Percentiles rank a stretch among this genome's conserved stretches.
Conservation (phyloP, 306 rosid genomes). For the Corylus americana region DNA sequence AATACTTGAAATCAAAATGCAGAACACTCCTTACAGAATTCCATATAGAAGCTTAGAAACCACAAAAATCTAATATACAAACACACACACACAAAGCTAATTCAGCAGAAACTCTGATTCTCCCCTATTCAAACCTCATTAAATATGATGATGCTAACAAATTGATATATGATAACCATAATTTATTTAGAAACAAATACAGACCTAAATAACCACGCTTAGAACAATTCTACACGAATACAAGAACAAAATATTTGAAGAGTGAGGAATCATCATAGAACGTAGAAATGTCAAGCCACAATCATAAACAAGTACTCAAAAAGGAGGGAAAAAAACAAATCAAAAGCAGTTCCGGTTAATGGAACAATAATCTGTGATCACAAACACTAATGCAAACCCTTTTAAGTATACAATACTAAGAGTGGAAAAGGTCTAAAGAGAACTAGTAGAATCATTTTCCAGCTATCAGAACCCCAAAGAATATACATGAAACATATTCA, state of each 20-base stretch:
- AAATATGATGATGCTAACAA: background rate
- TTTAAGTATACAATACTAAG: no score
- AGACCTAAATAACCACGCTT: background rate
- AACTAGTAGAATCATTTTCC: background rate
- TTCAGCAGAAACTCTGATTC: background rate
- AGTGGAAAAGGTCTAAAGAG: background rate
- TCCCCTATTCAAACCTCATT: background rate
- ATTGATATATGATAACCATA: background rate
- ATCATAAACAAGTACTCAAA: background rate
- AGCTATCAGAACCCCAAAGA: background rate
- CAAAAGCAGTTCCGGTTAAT: background rate
- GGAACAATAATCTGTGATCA: background rate
- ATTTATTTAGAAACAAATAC: background rate
- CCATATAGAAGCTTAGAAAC: background rate
- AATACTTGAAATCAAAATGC: conserved; percentile 2
- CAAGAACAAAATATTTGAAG: background rate
- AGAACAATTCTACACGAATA: background rate
- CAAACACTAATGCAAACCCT: background rate
- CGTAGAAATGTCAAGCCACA: background rate
- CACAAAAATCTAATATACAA: background rate
- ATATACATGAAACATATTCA: background rate
- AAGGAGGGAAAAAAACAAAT: background rate
- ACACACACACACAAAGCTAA: background rate
- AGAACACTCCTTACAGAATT: conserved; percentile 1
- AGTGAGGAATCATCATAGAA: conserved; percentile 1